phyloP scores from a whole-genome alignment of 176 grass and related monocot genomes.

The Puccinellia tenuiflora region DNA sequence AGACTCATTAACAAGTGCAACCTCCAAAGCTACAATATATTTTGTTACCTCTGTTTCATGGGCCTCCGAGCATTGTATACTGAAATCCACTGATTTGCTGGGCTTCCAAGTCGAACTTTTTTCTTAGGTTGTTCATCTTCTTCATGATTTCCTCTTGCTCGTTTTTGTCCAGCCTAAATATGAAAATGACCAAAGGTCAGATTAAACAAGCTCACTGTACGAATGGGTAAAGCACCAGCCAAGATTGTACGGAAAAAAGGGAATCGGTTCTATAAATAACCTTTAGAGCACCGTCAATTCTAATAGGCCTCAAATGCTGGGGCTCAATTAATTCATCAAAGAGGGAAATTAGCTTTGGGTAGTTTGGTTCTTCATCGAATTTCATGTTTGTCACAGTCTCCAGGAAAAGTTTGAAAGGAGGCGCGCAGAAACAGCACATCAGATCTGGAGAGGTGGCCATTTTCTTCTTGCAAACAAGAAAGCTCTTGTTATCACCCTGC shows the following conservation, averaged over 20 bases:
- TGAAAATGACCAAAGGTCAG: slow-evolving; percentile 17
- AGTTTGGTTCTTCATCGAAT: slow-evolving; percentile 99
- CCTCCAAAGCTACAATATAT: slow-evolving; percentile 4
- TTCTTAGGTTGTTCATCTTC: slow-evolving; percentile 98
- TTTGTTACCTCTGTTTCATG: slow-evolving; percentile 94
- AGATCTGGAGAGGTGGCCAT: slow-evolving; percentile 93
- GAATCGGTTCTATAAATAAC: slow-evolving; percentile 33
- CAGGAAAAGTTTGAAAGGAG: slow-evolving; percentile 85
- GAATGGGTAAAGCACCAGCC: neutral
- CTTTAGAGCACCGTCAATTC: slow-evolving; percentile 97
- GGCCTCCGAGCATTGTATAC: slow-evolving; percentile 93
- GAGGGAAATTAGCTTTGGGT: slow-evolving; percentile 86
- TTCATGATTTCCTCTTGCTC: slow-evolving; percentile 82
- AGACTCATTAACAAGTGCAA: neutral
- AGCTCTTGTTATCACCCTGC: slow-evolving; percentile 98
- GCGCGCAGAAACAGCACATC: slow-evolving; percentile 81
- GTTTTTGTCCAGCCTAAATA: slow-evolving; percentile 92
- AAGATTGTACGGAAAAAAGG: neutral
- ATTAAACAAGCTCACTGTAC: neutral
- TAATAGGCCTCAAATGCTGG: slow-evolving; percentile 82
- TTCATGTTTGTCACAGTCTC: slow-evolving; percentile 96
- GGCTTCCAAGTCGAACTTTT: slow-evolving; percentile 91
- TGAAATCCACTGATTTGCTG: slow-evolving; percentile 96
- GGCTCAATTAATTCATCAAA: slow-evolving; percentile 97
- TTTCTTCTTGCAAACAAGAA: slow-evolving; percentile 99